These are phyloP conservation scores for Phascolomyces articulosus DNA, from an alignment of 371 early-diverging fungal genomes.

Conservation along the genomic window DNA sequence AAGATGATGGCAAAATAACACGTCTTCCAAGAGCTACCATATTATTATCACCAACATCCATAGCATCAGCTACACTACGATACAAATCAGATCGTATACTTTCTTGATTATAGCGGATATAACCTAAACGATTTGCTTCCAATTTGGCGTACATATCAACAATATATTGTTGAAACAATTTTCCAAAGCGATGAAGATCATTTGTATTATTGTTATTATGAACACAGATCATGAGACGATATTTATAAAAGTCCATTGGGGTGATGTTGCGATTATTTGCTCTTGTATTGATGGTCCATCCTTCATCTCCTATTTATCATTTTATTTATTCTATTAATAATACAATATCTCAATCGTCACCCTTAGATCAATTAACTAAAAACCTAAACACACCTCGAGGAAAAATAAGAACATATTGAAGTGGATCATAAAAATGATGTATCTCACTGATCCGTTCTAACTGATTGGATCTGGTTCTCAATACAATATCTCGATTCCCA, in stretches of 20 bases:
- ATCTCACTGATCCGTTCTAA: neutral
- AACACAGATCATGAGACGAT: no score
- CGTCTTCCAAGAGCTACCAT: neutral
- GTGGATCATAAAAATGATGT: neutral
- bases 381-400: neutral
- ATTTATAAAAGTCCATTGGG: neutral
- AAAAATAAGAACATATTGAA: neutral
- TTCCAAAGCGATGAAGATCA: neutral
- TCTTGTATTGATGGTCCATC: neutral
- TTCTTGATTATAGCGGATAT: neutral
- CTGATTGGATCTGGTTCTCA: neutral
- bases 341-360: neutral
- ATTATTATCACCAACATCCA: neutral
- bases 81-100: neutral
- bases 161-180: neutral
- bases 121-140: neutral
- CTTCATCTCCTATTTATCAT: neutral
- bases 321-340: neutral
- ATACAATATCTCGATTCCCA: neutral
- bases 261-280: neutral
- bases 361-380: no score
- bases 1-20: slow-evolving; percentile 1
- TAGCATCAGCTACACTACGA: neutral
- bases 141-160: neutral
- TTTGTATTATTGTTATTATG: neutral